A percentile compares a stretch with the other conserved stretches of the same genome.
Conservation (phyloP, 495 filamentous ascomycete genomes). For the Hamigera avellanea region DNA sequence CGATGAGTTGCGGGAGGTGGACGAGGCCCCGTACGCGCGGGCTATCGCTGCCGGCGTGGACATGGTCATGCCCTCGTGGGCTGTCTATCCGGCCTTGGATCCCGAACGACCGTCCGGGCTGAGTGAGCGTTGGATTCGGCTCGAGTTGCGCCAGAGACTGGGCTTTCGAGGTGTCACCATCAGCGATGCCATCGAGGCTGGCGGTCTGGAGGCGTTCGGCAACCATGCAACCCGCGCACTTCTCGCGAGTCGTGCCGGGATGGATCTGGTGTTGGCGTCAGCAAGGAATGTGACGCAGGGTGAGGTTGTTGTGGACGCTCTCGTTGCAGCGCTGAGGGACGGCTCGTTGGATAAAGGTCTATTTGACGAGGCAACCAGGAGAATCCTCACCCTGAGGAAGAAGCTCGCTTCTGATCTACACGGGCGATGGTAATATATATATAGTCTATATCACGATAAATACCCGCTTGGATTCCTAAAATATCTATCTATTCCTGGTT, state of each 20-base stretch:
- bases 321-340: conserved; percentile 13
- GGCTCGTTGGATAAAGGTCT: conserved; percentile 6
- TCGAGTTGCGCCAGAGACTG: conserved; percentile 17
- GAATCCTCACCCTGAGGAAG: conserved; percentile 13
- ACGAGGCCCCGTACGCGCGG: conserved; percentile 14
- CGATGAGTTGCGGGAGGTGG: conserved; percentile 11
- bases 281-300: conserved; percentile 19
- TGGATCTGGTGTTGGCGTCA: conserved; percentile 23
- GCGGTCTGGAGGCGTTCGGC: conserved; percentile 16
- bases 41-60: conserved; percentile 19
- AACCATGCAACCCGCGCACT: conserved; percentile 11
- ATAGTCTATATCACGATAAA: too few relatives aligned
- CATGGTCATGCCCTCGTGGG: conserved; percentile 28
- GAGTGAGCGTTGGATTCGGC: conserved; percentile 17
- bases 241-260: conserved; percentile 17
- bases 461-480: too few relatives aligned
- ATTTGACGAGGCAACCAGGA: conserved; percentile 10
- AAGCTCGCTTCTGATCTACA: too few relatives aligned
- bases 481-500: too few relatives aligned
- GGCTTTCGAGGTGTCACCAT: conserved; percentile 22
- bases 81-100: conserved; percentile 22
- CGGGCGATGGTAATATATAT: too few relatives aligned
- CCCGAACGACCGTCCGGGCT: conserved; percentile 17
- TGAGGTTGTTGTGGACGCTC: conserved; percentile 11
- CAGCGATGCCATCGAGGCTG: conserved; percentile 26